A percentile compares a stretch with the other conserved stretches of the same genome.
Evolutionary conservation across 139 green algal species (phyloP).

Genomic region (Marvania coccoides): DNA sequence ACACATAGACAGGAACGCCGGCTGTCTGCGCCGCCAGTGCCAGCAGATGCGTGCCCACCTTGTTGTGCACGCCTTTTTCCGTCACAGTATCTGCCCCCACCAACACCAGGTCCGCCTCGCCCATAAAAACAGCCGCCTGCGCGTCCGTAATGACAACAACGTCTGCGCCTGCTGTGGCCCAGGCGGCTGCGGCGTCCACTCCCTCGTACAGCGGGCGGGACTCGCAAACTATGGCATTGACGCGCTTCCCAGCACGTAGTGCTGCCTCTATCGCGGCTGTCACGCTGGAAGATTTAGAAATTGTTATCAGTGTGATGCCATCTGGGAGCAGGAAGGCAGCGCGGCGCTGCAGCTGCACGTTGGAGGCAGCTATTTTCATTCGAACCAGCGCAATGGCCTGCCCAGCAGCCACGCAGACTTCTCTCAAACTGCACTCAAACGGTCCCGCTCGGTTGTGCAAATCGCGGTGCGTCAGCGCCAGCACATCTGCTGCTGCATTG

Average conservation of each 20-base stretch:
- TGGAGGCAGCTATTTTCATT: neutral
- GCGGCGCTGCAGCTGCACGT: neutral
- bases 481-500: constrained; percentile 15
- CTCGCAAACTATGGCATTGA: constrained; percentile 29
- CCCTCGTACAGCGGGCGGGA: constrained; percentile 35
- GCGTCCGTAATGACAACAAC: constrained; percentile 39
- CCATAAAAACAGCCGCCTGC: constrained; percentile 26
- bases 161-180: constrained; percentile 16
- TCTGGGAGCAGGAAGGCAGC: constrained; percentile 1
- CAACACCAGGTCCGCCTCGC: constrained; percentile 24
- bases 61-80: constrained; percentile 24
- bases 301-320: constrained; percentile 6
- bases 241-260: neutral
- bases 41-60: constrained; percentile 32
- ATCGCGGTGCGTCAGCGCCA: constrained; percentile 2
- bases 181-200: constrained; percentile 5
- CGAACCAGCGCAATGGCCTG: neutral
- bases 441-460: constrained; percentile 3
- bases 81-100: constrained; percentile 35
- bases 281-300: neutral
- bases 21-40: constrained; percentile 21
- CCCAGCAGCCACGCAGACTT: neutral
- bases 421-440: neutral
- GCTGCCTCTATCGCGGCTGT: neutral
- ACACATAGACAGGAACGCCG: constrained; percentile 25